Conservation (phyloP, 108 stramenopile species). For the Thalassiosira profunda region DNA sequence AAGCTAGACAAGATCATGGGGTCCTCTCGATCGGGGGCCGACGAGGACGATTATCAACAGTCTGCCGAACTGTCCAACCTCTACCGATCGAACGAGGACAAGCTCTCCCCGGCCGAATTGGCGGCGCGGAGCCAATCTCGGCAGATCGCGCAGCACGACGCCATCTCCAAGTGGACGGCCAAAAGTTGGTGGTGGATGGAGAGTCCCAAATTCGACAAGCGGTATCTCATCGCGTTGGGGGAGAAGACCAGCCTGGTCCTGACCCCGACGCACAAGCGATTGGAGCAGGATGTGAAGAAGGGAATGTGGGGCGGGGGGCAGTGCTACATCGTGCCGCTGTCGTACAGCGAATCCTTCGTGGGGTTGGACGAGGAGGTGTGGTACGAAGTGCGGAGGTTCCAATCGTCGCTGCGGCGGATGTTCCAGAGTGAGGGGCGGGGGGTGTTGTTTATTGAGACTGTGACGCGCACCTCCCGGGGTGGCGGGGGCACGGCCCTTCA, state of each 20-base stretch:
- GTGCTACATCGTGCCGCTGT: conserved; percentile 40
- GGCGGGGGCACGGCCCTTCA: conserved; percentile 52
- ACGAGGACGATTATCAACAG: conserved; percentile 49
- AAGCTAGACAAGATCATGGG: conserved; percentile 28
- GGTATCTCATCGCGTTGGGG: conserved; percentile 67
- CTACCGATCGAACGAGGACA: conserved; percentile 32
- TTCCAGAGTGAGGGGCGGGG: conserved; percentile 56
- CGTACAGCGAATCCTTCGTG: conserved; percentile 63
- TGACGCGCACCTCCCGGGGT: conserved; percentile 40
- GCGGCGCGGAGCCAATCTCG: conserved; percentile 29
- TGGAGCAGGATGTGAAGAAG: conserved; percentile 25
- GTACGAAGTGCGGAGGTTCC: conserved; percentile 73
- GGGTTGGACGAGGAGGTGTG: conserved; percentile 67
- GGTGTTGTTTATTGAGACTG: conserved; percentile 74
- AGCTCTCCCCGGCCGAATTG: conserved; percentile 10
- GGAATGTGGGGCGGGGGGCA: conserved; percentile 12
- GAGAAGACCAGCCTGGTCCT: conserved; percentile 71
- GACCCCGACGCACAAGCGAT: conserved; percentile 58
- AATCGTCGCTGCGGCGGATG: conserved; percentile 55
- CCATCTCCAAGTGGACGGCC: conserved; percentile 53
- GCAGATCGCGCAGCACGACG: conserved; percentile 53
- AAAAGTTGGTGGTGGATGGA: conserved; percentile 87
- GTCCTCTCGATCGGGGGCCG: conserved; percentile 35
- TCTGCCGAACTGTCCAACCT: conserved; percentile 23
- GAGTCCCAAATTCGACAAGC: conserved; percentile 60